phyloP scores from a whole-genome alignment of 2,329 filamentous ascomycete genomes.

The Arthroderma sp. region DNA sequence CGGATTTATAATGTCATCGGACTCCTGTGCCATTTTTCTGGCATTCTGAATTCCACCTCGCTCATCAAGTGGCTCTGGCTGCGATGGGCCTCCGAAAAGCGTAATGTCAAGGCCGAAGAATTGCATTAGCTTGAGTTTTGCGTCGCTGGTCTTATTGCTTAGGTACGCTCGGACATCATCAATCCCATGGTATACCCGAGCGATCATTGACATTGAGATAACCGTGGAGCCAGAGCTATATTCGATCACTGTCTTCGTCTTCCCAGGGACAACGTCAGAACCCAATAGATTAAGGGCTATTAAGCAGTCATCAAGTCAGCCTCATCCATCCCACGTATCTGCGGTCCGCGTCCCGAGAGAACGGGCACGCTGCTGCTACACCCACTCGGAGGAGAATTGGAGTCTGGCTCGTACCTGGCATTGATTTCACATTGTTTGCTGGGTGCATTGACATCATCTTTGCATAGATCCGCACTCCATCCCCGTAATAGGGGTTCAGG shows the following conservation, averaged over 20 bases:
- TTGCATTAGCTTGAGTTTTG: constrained; percentile 43
- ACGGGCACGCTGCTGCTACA: constrained; percentile 36
- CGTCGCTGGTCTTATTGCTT: constrained; percentile 44
- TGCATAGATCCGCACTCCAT: constrained; percentile 50
- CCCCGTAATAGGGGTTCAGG: constrained; percentile 43
- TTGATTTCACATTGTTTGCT: constrained; percentile 51
- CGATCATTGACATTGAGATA: constrained; percentile 45
- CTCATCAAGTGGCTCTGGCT: constrained; percentile 42
- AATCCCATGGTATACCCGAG: constrained; percentile 39
- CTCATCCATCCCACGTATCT: too few relatives aligned
- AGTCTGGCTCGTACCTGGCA: constrained; percentile 29
- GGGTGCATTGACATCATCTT: constrained; percentile 55
- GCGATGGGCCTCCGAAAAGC: constrained; percentile 46
- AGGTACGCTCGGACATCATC: constrained; percentile 42
- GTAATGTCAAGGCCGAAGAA: constrained; percentile 45
- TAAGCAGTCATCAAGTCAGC: too few relatives aligned
- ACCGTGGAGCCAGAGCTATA: constrained; percentile 51
- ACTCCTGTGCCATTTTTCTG: constrained; percentile 28
- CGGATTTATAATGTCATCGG: constrained; percentile 36
- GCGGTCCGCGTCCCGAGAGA: constrained; percentile 14
- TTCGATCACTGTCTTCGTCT: constrained; percentile 43
- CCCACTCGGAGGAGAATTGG: background rate
- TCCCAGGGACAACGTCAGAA: constrained; percentile 21
- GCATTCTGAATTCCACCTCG: constrained; percentile 42
- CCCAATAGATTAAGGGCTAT: constrained; percentile 17